A percentile compares a stretch with the other conserved stretches of the same genome.
phyloP scores from a whole-genome alignment of 169 alveolate genomes.

The Hepatocystis sp. region DNA sequence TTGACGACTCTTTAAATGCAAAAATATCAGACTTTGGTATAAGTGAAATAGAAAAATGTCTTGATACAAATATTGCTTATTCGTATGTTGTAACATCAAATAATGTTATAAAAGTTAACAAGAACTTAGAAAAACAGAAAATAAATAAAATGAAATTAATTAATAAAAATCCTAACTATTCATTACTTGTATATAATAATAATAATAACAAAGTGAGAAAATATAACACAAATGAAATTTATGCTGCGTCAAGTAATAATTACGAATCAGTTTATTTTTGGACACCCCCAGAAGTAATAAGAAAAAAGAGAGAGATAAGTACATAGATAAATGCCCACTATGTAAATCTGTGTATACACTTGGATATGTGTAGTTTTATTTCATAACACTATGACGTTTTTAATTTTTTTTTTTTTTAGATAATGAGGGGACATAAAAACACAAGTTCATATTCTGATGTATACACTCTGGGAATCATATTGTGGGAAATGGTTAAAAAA shows the following conservation, averaged over 20 bases:
- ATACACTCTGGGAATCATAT: conserved; percentile 58
- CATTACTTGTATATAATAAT: conserved; percentile 14
- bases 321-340: neutral
- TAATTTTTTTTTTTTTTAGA: conserved; percentile 13
- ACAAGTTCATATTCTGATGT: conserved; percentile 22
- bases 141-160: conserved; percentile 26
- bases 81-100: conserved; percentile 29
- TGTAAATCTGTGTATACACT: too few species aligned
- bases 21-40: conserved; percentile 73
- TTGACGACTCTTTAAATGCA: conserved; percentile 70
- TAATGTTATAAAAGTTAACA: conserved; percentile 18
- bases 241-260: conserved; percentile 5
- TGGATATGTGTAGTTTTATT: too few species aligned
- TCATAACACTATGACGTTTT: too few species aligned
- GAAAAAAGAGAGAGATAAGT: neutral
- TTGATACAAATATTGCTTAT: conserved; percentile 51
- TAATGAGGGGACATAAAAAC: conserved; percentile 24
- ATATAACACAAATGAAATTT: conserved; percentile 13
- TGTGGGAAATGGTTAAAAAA: conserved; percentile 58
- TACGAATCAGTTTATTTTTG: conserved; percentile 31
- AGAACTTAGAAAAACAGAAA: neutral
- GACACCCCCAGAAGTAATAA: conserved; percentile 67
- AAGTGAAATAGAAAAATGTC: conserved; percentile 62
- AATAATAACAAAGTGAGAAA: conserved; percentile 14
- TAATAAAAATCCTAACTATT: conserved; percentile 2